Evolutionary conservation across 495 filamentous ascomycete species (phyloP).

Genomic region (Paragyromitra xinjiangensis): DNA sequence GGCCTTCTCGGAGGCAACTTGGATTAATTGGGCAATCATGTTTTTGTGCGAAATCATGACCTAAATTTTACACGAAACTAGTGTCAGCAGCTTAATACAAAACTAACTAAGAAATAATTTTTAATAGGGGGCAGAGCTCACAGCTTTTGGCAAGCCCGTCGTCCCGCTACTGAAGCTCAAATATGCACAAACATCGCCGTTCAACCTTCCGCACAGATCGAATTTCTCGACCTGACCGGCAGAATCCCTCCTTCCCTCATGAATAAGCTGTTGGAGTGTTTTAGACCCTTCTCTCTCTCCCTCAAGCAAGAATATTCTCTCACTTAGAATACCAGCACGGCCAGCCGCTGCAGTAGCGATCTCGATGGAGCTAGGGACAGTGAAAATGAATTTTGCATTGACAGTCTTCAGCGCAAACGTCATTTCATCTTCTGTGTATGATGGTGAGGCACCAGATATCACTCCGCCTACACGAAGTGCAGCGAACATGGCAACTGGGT

Average conservation of each 20-base stretch:
- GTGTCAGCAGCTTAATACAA: neutral
- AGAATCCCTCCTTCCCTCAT: constrained; percentile 59
- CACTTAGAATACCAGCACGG: constrained; percentile 62
- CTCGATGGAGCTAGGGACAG: constrained; percentile 62
- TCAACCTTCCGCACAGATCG: constrained; percentile 64
- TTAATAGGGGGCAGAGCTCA: constrained; percentile 46
- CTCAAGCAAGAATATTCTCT: constrained; percentile 67
- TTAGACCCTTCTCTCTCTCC: constrained; percentile 63
- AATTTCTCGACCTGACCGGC: constrained; percentile 60
- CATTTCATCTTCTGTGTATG: constrained; percentile 71
- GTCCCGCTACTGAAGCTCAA: constrained; percentile 67
- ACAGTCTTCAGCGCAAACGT: constrained; percentile 67
- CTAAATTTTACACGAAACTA: constrained; percentile 16
- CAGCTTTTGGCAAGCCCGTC: constrained; percentile 64
- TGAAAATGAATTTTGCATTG: constrained; percentile 68
- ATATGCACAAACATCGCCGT: constrained; percentile 67
- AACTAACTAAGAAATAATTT: neutral
- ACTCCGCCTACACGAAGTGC: constrained; percentile 64
- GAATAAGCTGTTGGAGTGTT: constrained; percentile 64
- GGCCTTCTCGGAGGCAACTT: constrained; percentile 64
- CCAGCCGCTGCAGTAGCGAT: constrained; percentile 66
- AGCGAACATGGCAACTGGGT: constrained; percentile 68
- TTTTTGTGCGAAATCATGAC: constrained; percentile 72
- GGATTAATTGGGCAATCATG: constrained; percentile 70
- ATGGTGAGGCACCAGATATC: constrained; percentile 68